Percentiles rank a stretch among this genome's conserved stretches.
These are phyloP conservation scores for Sesbania bispinosa DNA, from an alignment of 306 rosid genomes.

Conservation along the genomic window DNA sequence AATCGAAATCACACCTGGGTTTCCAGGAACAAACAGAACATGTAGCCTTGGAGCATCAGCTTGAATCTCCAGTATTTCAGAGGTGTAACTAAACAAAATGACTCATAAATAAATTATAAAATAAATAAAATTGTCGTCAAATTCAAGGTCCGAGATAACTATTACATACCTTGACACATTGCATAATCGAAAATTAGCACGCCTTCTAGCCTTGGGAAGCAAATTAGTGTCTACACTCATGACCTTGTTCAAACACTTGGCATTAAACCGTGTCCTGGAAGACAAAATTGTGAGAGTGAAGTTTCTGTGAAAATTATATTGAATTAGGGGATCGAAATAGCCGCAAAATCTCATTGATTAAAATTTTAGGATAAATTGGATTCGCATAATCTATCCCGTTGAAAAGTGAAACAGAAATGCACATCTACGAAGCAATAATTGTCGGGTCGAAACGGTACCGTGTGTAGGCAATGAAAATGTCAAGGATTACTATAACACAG, in stretches of 20 bases:
- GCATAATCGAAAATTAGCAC: conserved; percentile 63
- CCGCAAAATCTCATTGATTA: neutral
- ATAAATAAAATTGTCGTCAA: neutral
- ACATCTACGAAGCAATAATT: neutral
- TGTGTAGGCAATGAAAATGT: neutral
- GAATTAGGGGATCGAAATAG: neutral
- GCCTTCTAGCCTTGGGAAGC: conserved; percentile 33
- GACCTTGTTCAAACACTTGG: conserved; percentile 27
- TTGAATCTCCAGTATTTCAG: conserved; percentile 76
- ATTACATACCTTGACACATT: conserved; percentile 63
- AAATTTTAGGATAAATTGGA: neutral
- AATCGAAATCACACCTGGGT: conserved; percentile 60
- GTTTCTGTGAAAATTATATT: neutral
- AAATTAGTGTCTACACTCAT: conserved; percentile 44
- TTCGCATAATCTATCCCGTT: neutral
- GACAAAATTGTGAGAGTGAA: neutral
- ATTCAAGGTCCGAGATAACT: neutral
- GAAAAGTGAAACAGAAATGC: conserved; percentile 11
- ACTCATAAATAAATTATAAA: neutral
- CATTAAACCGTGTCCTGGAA: conserved; percentile 33
- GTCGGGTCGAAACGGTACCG: too few species aligned
- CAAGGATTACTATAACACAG: neutral
- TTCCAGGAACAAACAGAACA: conserved; percentile 77
- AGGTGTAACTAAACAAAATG: conserved; percentile 43
- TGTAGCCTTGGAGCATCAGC: conserved; percentile 74